Evolutionary conservation across 2,329 filamentous ascomycete genomes (phyloP), one percentile per base, ranked within the genome.

Genomic region (Tolypocladium pustulatum): DNA sequence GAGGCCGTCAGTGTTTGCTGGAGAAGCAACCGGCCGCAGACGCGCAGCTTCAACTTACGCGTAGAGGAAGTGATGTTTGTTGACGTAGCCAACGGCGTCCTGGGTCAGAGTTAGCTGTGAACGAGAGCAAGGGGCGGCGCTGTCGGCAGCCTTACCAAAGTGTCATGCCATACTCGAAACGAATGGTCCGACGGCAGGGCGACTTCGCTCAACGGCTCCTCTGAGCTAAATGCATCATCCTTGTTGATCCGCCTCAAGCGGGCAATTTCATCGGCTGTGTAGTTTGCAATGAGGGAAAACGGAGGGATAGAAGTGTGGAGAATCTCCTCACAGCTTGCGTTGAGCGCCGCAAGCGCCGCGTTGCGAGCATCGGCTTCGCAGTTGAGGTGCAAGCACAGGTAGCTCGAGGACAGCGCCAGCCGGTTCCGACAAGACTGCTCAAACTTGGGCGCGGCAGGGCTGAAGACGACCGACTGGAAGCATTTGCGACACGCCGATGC

Each of bases 381-480:
- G 10, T 61, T 53, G 0, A 58, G 41, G 30, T 56, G 22, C 3
- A 61, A 27, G 27, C 60, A 61, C 0, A 61, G 46, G 36, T 61
- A 61, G 10, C n/a, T 34, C 13, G 58, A 61, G 25, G 60, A 58
- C 13, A 52, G 27, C 8, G 49, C 49, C 15, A 52, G 49, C 27
- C 30, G 15, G 27, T 52, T 52, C 27, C 17, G 25, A 12, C 49
- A 52, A 2, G 49, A 52, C 49, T 34, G 49, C 22, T 52, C 49
- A n/a, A 52, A 52, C 20, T 52, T 52, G 49, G 49, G 27, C 49
- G 32, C 49, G 46, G 22, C 43, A 17, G 43, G 25, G 6, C 25
- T 20, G 25, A 51, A 51, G 8, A 32, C 27, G 9, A n/a, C 17
- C 15, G 49, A 20, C 17, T 52, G 7, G 1, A 32, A n/a, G 27